These are phyloP conservation scores for Hysterium pulicare DNA, from an alignment of 2,329 filamentous ascomycete genomes.

Conservation along the genomic window DNA sequence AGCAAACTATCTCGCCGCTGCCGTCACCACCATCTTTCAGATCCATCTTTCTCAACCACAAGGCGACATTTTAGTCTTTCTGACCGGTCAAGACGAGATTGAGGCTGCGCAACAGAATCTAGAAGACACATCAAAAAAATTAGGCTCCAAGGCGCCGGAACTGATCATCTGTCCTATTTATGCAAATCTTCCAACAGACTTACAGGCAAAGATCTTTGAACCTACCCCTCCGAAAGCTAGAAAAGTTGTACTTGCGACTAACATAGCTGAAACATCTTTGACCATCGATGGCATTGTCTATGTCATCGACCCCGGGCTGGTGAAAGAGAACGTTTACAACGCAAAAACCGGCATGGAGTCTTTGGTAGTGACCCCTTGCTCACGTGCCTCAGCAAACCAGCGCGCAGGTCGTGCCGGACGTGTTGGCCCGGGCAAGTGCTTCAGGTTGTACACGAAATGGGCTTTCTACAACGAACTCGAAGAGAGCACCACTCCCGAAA, in stretches of 20 bases:
- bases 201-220: slow-evolving; percentile 92
- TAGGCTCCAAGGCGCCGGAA: slow-evolving; percentile 80
- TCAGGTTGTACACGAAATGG: slow-evolving; percentile 89
- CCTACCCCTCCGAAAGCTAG: slow-evolving; percentile 80
- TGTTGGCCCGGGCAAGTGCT: slow-evolving; percentile 88
- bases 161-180: slow-evolving; percentile 93
- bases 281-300: slow-evolving; percentile 96
- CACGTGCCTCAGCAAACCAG: slow-evolving; percentile 88
- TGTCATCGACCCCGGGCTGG: slow-evolving; percentile 91
- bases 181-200: slow-evolving; percentile 83
- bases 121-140: slow-evolving; percentile 78
- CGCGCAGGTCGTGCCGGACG: slow-evolving; percentile 88
- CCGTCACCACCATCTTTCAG: slow-evolving; percentile 90
- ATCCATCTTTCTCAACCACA: slow-evolving; percentile 80
- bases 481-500: slow-evolving; percentile 87
- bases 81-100: slow-evolving; percentile 96
- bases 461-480: slow-evolving; percentile 94
- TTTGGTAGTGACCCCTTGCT: slow-evolving; percentile 85
- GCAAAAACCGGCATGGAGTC: slow-evolving; percentile 89
- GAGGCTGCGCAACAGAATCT: slow-evolving; percentile 82
- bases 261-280: slow-evolving; percentile 93
- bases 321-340: slow-evolving; percentile 94
- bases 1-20: slow-evolving; percentile 87
- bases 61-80: slow-evolving; percentile 90
- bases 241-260: slow-evolving; percentile 92